Evolutionary conservation across 1,139 yeast species (phyloP), one percentile per base, ranked within the genome.

Genomic region (Saccharomyces hybrid): DNA sequence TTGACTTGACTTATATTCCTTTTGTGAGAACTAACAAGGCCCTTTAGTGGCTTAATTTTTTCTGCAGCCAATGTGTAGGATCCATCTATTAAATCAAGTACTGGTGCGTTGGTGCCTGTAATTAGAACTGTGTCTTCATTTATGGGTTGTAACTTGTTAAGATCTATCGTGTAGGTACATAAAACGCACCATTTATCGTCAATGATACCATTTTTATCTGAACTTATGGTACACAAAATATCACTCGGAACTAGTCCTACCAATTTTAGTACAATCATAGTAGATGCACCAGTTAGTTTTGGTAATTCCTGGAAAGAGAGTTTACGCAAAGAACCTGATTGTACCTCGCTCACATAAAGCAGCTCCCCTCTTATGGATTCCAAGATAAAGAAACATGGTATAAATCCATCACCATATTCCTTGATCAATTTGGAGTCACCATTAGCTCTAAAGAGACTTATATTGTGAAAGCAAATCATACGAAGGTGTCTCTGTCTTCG

Each of bases 281-380:
- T 52, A 11, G 53, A 49, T n/a, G 61, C 52, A 44, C 55, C 52
- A 3, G 20, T 34, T 44, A 23, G 29, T 38, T 16, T 13, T 25
- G 64, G 62, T 11, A 67, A 29, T 38, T 66, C 70, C 53, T 66
- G 61, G 50, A 66, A 65, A 32, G 57, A 60, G 3, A 64, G 46
- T n/a, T 48, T 48, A 9, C 50, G 51, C 6, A 56, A 50, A 2
- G 59, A 53, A 31, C 59, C 59, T 9, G 38, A 23, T 53, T 65
- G 67, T 4, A 57, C 52, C 53, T 68, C 71, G 53, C 69, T 66
- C 8, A 67, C 59, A 51, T 65, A 66, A 3, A 64, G 27, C 2
- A 51, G 14, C n/a, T 57, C 55, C 1, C 62, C 61, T n/a, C 57
- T 54, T 7, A 52, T 20, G 6, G 61, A 59, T 38, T 65, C 66